Percentiles rank a stretch among this genome's conserved stretches.
Conservation (phyloP, 116 monocot species). For the Cymodocea nodosa region DNA sequence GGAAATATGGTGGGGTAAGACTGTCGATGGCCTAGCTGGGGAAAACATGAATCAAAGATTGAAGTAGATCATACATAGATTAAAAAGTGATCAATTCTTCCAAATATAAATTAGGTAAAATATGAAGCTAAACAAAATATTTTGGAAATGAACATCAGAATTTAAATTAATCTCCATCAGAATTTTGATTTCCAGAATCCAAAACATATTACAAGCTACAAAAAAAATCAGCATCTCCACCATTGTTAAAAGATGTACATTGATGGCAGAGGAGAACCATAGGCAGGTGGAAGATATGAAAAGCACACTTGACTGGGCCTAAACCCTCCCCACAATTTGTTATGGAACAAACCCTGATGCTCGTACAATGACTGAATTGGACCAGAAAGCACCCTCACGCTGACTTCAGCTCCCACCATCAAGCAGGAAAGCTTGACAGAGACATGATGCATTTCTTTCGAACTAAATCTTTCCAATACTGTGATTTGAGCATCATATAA, state of each 20-base stretch:
- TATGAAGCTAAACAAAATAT: too few species aligned
- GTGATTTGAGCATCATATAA: conserved; percentile 1
- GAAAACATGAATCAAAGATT: too few species aligned
- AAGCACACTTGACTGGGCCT: background rate
- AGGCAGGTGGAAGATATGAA: background rate
- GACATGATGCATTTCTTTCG: background rate
- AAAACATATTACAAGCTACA: conserved; percentile 4
- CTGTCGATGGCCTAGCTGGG: too few species aligned
- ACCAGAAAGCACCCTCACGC: too few species aligned
- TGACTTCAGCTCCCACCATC: background rate
- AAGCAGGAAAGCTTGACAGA: background rate
- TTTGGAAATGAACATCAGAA: background rate
- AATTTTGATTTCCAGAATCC: background rate
- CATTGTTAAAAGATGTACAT: background rate
- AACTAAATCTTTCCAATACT: background rate
- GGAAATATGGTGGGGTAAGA: too few species aligned
- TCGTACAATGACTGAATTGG: conserved; percentile 1
- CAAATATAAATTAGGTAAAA: too few species aligned
- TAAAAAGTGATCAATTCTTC: too few species aligned
- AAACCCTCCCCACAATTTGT: too few species aligned
- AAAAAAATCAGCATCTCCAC: background rate
- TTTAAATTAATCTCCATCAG: background rate
- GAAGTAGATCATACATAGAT: too few species aligned
- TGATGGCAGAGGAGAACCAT: background rate
- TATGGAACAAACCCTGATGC: background rate